Base-by-base conservation (phyloP, 2,329 filamentous ascomycete genomes). In the Fusarium protoensiforme region DNA sequence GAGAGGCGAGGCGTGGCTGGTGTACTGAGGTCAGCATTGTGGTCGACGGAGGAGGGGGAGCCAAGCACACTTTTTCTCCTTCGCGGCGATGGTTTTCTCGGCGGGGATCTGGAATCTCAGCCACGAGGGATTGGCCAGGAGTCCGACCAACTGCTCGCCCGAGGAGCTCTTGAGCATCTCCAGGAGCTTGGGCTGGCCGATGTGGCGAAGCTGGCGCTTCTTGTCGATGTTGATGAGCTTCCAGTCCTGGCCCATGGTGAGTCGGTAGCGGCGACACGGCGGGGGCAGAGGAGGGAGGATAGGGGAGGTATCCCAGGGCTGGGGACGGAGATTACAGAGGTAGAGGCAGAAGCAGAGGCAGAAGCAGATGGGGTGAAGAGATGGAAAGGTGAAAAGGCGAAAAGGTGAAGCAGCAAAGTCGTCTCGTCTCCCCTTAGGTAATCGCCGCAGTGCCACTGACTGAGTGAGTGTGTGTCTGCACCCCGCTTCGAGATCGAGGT, bases 211-310 rank as follows among this genome's bases (percentile, higher is more conserved):
- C 22, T 27, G 9, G 11, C 60, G n/a, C n/a, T 48, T 36, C 54
- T 60, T 35, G 43, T 69, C 64, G 35, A 69, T 16, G 38, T 69
- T 69, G 53, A 63, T 35, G 16, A 67, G 16, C 27, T 60, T 63
- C 67, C 67, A 67, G 36, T 46, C 36, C n/a, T 69, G 60, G 11
- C 51, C 65, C 65, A 67, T 67, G 24, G 18, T 59, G 53, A 35
- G 10, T n/a, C n/a, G n/a, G 24, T 11, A 29, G 46, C 10, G 27
- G 18, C n/a, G 16, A 18, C 22, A 29, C 18, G 27, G n/a, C n/a
- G n/a, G n/a, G 24, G 16, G 18, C 7, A 20, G 16, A 48, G 43
- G 10, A 27, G 43, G 2, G 43, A 27, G 43, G 4, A 27, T 22
- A 48, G 22, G n/a, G 18, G 24, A 29, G 8, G 41, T 24, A 24